Conservation (phyloP, 1,139 yeast genomes). For the Diutina neorugosa region DNA sequence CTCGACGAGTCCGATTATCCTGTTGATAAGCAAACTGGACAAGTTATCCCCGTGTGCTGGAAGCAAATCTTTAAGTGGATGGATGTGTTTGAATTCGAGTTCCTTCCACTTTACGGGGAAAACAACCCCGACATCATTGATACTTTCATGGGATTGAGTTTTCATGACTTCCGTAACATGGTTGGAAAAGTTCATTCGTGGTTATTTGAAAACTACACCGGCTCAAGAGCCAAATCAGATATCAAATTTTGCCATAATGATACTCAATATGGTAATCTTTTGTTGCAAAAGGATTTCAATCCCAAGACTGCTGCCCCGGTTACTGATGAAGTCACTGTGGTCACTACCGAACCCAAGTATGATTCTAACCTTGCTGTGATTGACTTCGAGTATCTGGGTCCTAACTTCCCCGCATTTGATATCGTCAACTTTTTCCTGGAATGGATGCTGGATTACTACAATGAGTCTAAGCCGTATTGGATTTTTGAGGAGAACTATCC, state of each 20-base stretch:
- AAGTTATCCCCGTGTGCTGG: conserved; percentile 56
- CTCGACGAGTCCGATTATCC: conserved; percentile 34
- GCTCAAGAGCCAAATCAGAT: conserved; percentile 28
- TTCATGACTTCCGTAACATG: conserved; percentile 34
- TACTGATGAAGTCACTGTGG: conserved; percentile 15
- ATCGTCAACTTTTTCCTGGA: conserved; percentile 83
- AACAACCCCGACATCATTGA: conserved; percentile 22
- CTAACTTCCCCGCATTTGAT: conserved; percentile 86
- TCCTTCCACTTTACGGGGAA: conserved; percentile 18
- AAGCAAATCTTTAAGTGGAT: conserved; percentile 63
- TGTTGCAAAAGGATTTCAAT: conserved; percentile 31
- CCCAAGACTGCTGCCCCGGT: conserved; percentile 19
- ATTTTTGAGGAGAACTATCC: conserved; percentile 54
- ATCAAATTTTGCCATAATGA: conserved; percentile 87
- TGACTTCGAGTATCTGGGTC: conserved; percentile 92
- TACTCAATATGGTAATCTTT: conserved; percentile 88
- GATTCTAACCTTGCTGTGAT: conserved; percentile 82
- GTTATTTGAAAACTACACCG: conserved; percentile 45
- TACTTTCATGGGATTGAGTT: conserved; percentile 33
- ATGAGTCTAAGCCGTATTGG: conserved; percentile 47
- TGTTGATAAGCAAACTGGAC: conserved; percentile 11
- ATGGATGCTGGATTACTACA: conserved; percentile 94
- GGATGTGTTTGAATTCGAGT: conserved; percentile 33
- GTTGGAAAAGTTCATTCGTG: conserved; percentile 46
- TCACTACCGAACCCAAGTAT: conserved; percentile 21